These are phyloP conservation scores for Capsicum pubescens DNA, from an alignment of 257 asterid species.

Conservation along the genomic window DNA sequence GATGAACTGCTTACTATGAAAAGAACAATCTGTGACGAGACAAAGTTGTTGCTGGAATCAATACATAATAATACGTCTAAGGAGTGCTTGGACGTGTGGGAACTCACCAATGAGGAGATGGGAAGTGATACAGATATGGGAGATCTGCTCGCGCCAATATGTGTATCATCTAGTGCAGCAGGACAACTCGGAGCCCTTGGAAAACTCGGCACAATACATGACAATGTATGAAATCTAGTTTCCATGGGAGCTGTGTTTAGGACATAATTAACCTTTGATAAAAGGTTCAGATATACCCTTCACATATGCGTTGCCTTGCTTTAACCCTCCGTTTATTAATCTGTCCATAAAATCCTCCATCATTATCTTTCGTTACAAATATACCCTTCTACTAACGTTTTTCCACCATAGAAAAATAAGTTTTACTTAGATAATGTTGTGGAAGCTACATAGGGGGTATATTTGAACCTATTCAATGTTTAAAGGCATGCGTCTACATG, in stretches of 20 bases:
- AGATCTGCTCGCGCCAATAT: constrained; percentile 25
- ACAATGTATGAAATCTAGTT: constrained; percentile 11
- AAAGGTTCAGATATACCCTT: background rate
- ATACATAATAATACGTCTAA: constrained; percentile 14
- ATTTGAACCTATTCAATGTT: background rate
- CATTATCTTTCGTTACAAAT: background rate
- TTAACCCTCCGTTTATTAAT: background rate
- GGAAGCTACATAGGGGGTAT: background rate
- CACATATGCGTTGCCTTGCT: background rate
- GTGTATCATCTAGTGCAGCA: constrained; percentile 20
- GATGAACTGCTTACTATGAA: constrained; percentile 33
- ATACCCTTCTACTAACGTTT: background rate
- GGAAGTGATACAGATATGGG: constrained; percentile 31
- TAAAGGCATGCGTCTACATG: too few relatives aligned
- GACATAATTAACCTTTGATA: background rate
- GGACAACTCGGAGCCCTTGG: constrained; percentile 30
- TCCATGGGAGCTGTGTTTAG: background rate
- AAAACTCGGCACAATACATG: constrained; percentile 1
- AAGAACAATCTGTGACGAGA: constrained; percentile 34
- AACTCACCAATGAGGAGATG: constrained; percentile 23
- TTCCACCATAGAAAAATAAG: background rate
- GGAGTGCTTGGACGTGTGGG: background rate
- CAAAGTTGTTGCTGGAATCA: constrained; percentile 29
- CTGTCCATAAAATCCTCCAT: background rate
- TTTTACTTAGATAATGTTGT: too few relatives aligned